phyloP scores from a whole-genome alignment of 2,329 filamentous ascomycete genomes.

The Paecilomyces dactylethromorphus region DNA sequence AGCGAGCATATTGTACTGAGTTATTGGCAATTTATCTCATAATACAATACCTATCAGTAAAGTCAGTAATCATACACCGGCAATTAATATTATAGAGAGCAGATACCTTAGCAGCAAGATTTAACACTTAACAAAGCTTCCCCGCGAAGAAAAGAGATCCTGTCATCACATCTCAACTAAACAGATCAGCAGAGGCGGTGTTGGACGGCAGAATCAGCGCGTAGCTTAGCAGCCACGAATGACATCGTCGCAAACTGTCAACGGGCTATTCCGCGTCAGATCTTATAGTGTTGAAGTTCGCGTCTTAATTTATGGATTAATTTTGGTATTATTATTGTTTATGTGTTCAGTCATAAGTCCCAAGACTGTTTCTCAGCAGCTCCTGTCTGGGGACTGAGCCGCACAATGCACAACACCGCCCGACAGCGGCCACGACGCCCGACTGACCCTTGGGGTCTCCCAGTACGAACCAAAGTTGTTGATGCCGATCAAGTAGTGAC shows the following conservation, averaged over 20 bases:
- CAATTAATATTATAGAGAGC: background rate
- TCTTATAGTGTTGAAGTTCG: background rate
- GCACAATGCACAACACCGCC: constrained; percentile 22
- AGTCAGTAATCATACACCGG: background rate
- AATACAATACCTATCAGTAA: background rate
- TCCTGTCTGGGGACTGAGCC: background rate
- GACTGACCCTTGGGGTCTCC: constrained; percentile 28
- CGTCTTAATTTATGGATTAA: background rate
- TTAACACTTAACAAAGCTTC: background rate
- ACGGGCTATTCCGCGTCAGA: background rate
- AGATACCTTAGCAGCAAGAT: background rate
- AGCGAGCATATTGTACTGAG: constrained; percentile 18
- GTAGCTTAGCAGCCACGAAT: constrained; percentile 15
- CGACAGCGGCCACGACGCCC: constrained; percentile 28
- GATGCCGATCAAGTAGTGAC: constrained; percentile 7
- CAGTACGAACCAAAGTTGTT: constrained; percentile 7
- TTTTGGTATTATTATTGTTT: background rate
- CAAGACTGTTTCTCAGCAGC: background rate
- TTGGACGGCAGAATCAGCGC: constrained; percentile 26
- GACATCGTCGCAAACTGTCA: background rate
- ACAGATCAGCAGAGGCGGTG: constrained; percentile 16
- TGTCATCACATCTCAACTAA: background rate
- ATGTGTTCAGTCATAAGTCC: background rate
- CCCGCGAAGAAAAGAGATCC: constrained; percentile 1
- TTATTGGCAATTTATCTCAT: background rate